Conservation (phyloP, 2,329 filamentous ascomycete species). For the Laburnicola sp. region DNA sequence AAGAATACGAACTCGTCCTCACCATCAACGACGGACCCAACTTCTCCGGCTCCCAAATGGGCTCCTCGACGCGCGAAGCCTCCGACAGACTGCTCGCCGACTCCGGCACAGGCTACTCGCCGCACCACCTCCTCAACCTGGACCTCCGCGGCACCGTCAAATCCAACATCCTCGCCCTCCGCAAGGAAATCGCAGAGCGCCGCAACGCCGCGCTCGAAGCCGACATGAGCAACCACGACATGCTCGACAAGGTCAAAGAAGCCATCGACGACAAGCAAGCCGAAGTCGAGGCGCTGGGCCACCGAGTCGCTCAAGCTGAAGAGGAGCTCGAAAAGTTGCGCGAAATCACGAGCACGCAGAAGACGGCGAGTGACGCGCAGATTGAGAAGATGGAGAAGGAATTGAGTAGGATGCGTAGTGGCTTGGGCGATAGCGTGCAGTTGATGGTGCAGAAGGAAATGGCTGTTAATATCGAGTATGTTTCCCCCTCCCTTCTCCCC, state of each 20-base stretch:
- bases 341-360: conserved; percentile 82
- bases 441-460: conserved; percentile 94
- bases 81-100: conserved; percentile 82
- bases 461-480: conserved; percentile 92
- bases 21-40: conserved; percentile 77
- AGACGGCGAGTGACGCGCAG: conserved; percentile 84
- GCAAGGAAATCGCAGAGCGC: conserved; percentile 91
- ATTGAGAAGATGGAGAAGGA: conserved; percentile 99
- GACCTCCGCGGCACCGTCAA: conserved; percentile 85
- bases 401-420: conserved; percentile 85
- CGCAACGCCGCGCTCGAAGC: conserved; percentile 79
- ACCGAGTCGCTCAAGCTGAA: conserved; percentile 83
- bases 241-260: conserved; percentile 92
- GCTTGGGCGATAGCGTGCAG: conserved; percentile 82
- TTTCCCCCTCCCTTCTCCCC: conserved; percentile 19
- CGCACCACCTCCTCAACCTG: conserved; percentile 82
- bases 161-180: conserved; percentile 72
- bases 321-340: conserved; percentile 94
- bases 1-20: conserved; percentile 81
- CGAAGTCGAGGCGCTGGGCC: conserved; percentile 89
- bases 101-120: conserved; percentile 82
- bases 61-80: conserved; percentile 47
- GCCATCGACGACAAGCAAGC: conserved; percentile 93
- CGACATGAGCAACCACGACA: conserved; percentile 92
- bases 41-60: conserved; percentile 62